Evolutionary conservation across 2,329 filamentous ascomycete species (phyloP).

Genomic region (Colletotrichum liriopes): DNA sequence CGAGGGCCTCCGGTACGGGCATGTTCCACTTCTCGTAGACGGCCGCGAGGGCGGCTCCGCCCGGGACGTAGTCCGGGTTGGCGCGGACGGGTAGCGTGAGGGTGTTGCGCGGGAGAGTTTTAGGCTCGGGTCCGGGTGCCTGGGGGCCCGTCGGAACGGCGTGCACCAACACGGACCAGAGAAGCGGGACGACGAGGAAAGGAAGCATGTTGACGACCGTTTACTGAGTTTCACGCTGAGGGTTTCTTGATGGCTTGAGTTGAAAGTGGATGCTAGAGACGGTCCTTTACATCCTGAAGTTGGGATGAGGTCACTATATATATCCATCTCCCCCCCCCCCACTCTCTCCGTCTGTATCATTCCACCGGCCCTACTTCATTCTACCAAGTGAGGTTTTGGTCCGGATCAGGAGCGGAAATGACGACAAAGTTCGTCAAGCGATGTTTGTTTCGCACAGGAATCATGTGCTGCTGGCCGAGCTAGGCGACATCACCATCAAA

Average conservation of each 20-base stretch:
- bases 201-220: not conserved
- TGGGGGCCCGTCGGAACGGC: slow-evolving; percentile 12
- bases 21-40: slow-evolving; percentile 36
- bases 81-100: slow-evolving; percentile 25
- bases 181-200: slow-evolving; percentile 2
- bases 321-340: not conserved
- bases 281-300: not conserved
- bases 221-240: not conserved
- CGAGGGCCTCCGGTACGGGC: slow-evolving; percentile 31
- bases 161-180: slow-evolving; percentile 11
- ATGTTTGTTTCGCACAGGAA: slow-evolving; percentile 19
- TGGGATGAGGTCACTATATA: not conserved
- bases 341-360: no score
- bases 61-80: slow-evolving; percentile 30
- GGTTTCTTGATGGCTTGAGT: not conserved
- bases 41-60: slow-evolving; percentile 36
- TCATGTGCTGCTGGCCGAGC: not conserved
- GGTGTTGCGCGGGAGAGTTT: slow-evolving; percentile 12
- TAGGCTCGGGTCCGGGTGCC: not conserved
- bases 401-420: slow-evolving; percentile 1
- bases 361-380: not conserved
- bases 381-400: not conserved
- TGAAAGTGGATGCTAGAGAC: not conserved
- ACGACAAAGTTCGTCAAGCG: not conserved
- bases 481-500: not conserved